Evolutionary conservation across 2,329 filamentous ascomycete species (phyloP).

Genomic region (Metarhizium album): DNA sequence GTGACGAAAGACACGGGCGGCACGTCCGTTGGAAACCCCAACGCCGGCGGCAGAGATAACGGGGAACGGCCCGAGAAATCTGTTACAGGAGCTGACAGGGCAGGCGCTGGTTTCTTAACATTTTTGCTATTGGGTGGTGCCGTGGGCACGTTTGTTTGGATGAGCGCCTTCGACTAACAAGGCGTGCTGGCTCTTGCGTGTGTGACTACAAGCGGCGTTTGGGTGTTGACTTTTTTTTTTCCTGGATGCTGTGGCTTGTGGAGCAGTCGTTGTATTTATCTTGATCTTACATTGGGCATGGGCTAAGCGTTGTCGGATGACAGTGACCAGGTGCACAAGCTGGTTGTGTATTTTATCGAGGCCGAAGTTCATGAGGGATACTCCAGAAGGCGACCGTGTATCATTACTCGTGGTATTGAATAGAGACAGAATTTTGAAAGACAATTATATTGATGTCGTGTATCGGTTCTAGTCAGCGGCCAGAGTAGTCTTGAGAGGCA

Average conservation of each 20-base stretch:
- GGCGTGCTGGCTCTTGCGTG: neutral
- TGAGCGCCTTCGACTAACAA: constrained; percentile 27
- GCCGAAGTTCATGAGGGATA: no score
- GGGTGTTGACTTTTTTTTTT: neutral
- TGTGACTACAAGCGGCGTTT: neutral
- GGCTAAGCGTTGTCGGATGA: neutral
- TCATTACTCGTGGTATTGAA: neutral
- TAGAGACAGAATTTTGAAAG: neutral
- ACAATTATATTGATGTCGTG: neutral
- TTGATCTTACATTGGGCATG: neutral
- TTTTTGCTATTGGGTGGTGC: constrained; percentile 30
- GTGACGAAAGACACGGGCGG: constrained; percentile 40
- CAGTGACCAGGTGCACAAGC: neutral
- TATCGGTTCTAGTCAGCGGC: neutral
- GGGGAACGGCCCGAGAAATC: constrained; percentile 14
- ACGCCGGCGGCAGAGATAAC: constrained; percentile 27
- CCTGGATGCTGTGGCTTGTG: neutral
- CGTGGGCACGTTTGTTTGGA: constrained; percentile 38
- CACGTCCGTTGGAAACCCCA: constrained; percentile 31
- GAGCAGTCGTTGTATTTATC: neutral
- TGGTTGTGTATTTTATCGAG: no score
- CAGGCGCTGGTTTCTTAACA: constrained; percentile 39
- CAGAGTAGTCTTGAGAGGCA: no score
- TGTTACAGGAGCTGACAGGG: constrained; percentile 33
- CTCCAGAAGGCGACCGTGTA: neutral